Evolutionary conservation across 306 rosid genomes (phyloP), one percentile per base, ranked within the genome.

Genomic region (Sechiopsis laciniata): DNA sequence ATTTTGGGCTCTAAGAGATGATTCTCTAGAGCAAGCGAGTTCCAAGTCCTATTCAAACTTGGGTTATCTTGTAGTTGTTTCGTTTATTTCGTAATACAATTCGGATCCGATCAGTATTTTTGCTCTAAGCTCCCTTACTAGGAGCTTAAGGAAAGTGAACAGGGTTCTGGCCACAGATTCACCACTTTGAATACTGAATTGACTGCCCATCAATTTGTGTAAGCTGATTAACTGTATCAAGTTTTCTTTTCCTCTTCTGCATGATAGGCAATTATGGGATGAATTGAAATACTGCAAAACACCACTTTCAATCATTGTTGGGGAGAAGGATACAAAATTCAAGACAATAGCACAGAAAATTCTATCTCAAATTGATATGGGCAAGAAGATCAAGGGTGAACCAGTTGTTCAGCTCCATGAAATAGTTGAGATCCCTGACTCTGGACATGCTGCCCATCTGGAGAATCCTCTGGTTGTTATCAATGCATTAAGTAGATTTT

Each of bases 361-460:
- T 88, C 83, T 83, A 68, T 65, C 65, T 52, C 73, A 77, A 22
- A 54, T 86, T 48, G 58, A 75, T 72, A 48, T 59, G 73, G 75
- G 78, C 50, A 26, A 50, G 81, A 74, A 67, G 64, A 80, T 69
- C 12, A 74, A 73, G 19, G 79, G 58, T 68, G 78, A 61, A 60
- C 35, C 76, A 17, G 22, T 59, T 53, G 22, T 59, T 53, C 77
- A 71, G 60, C 72, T 85, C 22, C 89, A 76, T 55, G 85, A 87
- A 69, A 82, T 84, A 37, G 81, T 89, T 76, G 89, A 89, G 84
- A 75, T 90, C 79, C 94, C 96, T 20, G 72, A 83, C 62, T 82
- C 85, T 65, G 98, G 98, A 35, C 97, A 93, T 79, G 97, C 97
- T 70, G 88, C 77, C 17, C 98, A 94, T 83, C 80, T 94, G 77